These are phyloP conservation scores for Cryptococcus sp. DNA, from an alignment of 1,284 basidiomycete genomes.

Conservation along the genomic window DNA sequence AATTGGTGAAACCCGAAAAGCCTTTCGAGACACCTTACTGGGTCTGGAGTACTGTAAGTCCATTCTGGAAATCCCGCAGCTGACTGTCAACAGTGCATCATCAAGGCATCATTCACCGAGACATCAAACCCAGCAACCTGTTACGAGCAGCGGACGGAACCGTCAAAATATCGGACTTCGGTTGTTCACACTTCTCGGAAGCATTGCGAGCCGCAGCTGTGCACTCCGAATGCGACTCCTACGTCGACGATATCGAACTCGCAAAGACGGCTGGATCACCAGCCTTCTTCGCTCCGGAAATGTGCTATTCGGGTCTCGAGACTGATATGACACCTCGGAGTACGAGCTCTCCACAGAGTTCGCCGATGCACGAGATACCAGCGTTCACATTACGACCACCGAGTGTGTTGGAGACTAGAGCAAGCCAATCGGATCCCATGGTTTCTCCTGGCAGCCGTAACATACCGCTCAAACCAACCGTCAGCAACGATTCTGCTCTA, in stretches of 20 bases:
- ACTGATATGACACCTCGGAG: slow-evolving; percentile 23
- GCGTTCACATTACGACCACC: slow-evolving; percentile 44
- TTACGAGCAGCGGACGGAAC: slow-evolving; percentile 81
- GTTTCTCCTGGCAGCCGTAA: slow-evolving; percentile 11
- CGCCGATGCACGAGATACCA: slow-evolving; percentile 26
- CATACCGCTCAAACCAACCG: slow-evolving; percentile 26
- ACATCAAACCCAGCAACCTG: slow-evolving; percentile 98
- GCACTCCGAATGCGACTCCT: slow-evolving; percentile 60
- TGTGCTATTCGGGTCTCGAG: slow-evolving; percentile 62
- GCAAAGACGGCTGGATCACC: slow-evolving; percentile 95
- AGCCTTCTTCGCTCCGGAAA: slow-evolving; percentile 96
- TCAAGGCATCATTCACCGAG: slow-evolving; percentile 98
- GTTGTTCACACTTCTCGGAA: slow-evolving; percentile 92
- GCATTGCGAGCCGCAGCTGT: slow-evolving; percentile 64
- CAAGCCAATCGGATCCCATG: slow-evolving; percentile 24
- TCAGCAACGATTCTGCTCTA: slow-evolving; percentile 35
- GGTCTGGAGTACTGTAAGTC: slow-evolving; percentile 88
- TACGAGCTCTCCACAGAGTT: slow-evolving; percentile 14
- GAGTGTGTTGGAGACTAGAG: slow-evolving; percentile 18
- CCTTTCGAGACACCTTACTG: slow-evolving; percentile 87
- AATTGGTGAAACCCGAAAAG: slow-evolving; percentile 78
- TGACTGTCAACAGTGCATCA: slow-evolving; percentile 69
- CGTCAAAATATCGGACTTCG: slow-evolving; percentile 98
- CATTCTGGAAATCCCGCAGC: background rate
- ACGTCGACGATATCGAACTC: slow-evolving; percentile 79